Conservation (phyloP, 2,329 filamentous ascomycete genomes). For the Pseudogymnoascus sp. region DNA sequence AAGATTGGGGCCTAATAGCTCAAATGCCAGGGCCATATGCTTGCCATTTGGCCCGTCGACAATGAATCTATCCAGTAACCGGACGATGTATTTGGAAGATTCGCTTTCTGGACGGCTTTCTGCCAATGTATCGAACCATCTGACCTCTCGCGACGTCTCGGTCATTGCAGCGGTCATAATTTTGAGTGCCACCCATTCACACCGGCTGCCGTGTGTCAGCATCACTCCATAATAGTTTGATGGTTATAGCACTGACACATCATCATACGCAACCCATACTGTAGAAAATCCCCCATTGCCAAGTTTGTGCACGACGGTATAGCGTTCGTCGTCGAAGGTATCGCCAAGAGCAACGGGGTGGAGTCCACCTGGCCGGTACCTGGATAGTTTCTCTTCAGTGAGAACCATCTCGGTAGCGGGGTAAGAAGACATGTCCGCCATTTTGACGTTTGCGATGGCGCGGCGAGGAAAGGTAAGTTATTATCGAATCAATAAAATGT, state of each 20-base stretch:
- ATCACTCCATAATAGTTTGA: neutral
- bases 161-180: neutral
- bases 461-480: neutral
- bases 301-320: slow-evolving; percentile 22
- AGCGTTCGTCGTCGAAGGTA: slow-evolving; percentile 14
- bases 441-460: neutral
- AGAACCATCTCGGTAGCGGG: neutral
- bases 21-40: slow-evolving; percentile 30
- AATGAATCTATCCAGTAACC: slow-evolving; percentile 28
- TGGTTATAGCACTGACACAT: neutral
- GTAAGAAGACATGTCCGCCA: neutral
- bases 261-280: slow-evolving; percentile 23
- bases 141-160: neutral
- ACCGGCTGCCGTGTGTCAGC: neutral
- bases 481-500: neutral
- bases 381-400: neutral
- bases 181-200: slow-evolving; percentile 7
- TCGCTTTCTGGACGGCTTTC: slow-evolving; percentile 13
- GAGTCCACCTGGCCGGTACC: slow-evolving; percentile 17
- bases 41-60: slow-evolving; percentile 30
- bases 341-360: slow-evolving; percentile 24
- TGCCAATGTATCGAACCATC: neutral
- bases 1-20: slow-evolving; percentile 28
- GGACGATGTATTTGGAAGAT: slow-evolving; percentile 23
- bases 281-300: slow-evolving; percentile 21